Percentiles rank a stretch among this genome's conserved stretches.
These are phyloP conservation scores for Scheffersomyces amazonensis DNA, from an alignment of 805 yeast species.

Conservation along the genomic window DNA sequence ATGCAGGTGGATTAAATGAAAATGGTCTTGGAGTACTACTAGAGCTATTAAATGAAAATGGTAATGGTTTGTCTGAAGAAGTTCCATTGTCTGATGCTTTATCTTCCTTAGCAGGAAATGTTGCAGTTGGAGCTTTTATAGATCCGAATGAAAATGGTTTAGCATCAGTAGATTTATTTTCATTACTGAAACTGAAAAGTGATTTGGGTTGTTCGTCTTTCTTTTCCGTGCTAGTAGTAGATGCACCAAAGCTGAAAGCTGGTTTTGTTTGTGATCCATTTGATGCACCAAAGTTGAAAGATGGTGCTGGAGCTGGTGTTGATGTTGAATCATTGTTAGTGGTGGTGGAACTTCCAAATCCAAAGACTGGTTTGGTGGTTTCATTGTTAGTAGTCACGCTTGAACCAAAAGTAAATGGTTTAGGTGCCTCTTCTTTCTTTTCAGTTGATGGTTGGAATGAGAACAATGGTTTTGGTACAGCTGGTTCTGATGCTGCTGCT, in stretches of 20 bases:
- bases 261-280: constrained; percentile 13
- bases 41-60: constrained; percentile 1
- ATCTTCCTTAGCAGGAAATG: not conserved
- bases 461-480: constrained; percentile 1
- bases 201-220: constrained; percentile 3
- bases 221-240: constrained; percentile 5
- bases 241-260: constrained; percentile 16
- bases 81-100: not conserved
- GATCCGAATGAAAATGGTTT: constrained; percentile 13
- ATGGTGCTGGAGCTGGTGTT: constrained; percentile 1
- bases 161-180: too few species aligned
- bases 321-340: constrained; percentile 5
- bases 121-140: not conserved
- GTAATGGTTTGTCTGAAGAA: constrained; percentile 1
- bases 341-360: constrained; percentile 16
- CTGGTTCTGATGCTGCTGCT: constrained; percentile 1
- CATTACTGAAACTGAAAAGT: not conserved
- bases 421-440: constrained; percentile 1
- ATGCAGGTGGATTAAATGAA: not conserved
- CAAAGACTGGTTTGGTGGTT: constrained; percentile 13
- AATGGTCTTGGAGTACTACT: not conserved
- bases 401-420: constrained; percentile 15
- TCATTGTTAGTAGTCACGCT: constrained; percentile 28
- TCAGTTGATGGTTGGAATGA: not conserved
- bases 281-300: constrained; percentile 4